Base-by-base conservation (phyloP, 176 grass and related monocot species). In the Phragmites australis region DNA sequence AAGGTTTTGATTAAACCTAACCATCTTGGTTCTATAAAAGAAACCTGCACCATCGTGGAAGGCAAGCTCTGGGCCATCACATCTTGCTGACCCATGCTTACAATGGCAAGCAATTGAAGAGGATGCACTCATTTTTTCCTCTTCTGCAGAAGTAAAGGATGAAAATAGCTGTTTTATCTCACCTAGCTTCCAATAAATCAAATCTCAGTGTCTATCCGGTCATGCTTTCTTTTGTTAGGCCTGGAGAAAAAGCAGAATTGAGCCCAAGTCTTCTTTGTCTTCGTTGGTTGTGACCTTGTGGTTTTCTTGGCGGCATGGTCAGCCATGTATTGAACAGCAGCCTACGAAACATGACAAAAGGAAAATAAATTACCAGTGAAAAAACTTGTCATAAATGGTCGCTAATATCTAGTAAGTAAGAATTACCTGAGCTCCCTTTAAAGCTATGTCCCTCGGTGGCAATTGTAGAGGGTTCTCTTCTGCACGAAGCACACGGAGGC, bases 211-310 rank as follows among this genome's bases (percentile, higher is more conserved):
- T 88, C 88, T 73, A 93, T 89, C 65, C 88, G 74, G 42, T 93
- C 93, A 32, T 93, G 97, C 90, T 99, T 99, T 85, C 93, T 95
- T 93, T 95, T 99, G 82, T 93, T 93, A 67, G 92, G 93, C 68
- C 88, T 88, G 72, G 93, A 88, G 86, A 93, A 91, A 82, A 93
- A 86, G 77, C 96, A 99, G 79, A 95, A 88, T 68, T 87, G 86
- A 85, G 65, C 68, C 90, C 96, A 99, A 63, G 79, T 88, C 70
- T 76, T 93, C 84, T 96, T 99, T 32, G 81, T 54, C 72, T 91
- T 99, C 49, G 51, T 67, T 46, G 88, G 88, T 68, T 88, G 88
- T 70, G 82, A 54, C 54, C 78, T 93, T 30, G 75, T 62, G 65
- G 90, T 74, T 86, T 72, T 96, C 82, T 99, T 96, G 31, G 60